Conservation (phyloP, 2,329 filamentous ascomycete genomes). For the Trichoderma polysporum region DNA sequence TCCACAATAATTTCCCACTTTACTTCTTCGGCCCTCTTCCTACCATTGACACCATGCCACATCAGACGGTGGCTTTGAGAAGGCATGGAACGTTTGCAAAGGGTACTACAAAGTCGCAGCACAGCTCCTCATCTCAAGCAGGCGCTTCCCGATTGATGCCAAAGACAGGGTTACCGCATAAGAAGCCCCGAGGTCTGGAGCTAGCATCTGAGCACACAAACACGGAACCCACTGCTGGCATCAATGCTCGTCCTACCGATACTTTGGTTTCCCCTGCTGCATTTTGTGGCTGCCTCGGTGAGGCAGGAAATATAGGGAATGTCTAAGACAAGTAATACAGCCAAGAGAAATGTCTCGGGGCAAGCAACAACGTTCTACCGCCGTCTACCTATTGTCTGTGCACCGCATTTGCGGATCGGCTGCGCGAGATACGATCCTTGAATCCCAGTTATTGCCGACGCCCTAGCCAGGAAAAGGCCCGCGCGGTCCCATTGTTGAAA, state of each 20-base stretch:
- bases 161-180: constrained; percentile 15
- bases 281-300: neutral
- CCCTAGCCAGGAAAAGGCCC: neutral
- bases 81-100: neutral
- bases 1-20: neutral
- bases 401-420: neutral
- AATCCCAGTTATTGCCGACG: neutral
- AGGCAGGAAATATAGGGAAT: neutral
- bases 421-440: neutral
- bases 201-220: neutral
- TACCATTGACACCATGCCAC: neutral
- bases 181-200: neutral
- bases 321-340: neutral
- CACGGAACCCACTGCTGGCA: neutral
- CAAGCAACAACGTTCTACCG: neutral
- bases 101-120: constrained; percentile 8
- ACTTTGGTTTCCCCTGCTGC: neutral
- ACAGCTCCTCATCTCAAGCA: constrained; percentile 11
- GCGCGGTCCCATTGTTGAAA: neutral
- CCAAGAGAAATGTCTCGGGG: neutral
- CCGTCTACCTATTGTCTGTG: neutral
- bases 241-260: neutral
- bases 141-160: constrained; percentile 15
- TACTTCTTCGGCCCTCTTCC: neutral
- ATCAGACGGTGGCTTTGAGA: neutral